phyloP scores from a whole-genome alignment of 192 early-diverging fungal genomes.

The Podila epigama region DNA sequence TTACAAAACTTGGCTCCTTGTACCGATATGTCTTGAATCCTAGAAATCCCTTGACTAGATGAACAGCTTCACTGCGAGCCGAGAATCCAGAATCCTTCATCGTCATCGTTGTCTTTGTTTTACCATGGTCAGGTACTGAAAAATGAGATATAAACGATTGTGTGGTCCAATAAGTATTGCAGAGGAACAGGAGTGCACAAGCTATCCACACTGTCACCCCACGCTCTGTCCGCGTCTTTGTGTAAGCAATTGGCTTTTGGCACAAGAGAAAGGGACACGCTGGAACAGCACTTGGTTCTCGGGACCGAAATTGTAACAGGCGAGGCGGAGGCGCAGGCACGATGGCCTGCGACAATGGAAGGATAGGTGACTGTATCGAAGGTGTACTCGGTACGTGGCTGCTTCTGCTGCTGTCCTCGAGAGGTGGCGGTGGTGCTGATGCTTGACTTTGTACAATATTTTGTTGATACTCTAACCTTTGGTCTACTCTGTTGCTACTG shows the following conservation, averaged over 20 bases:
- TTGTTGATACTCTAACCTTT: too few relatives aligned
- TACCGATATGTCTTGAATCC: conserved; percentile 42
- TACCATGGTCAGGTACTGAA: not conserved
- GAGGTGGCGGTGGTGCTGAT: not conserved
- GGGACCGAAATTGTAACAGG: conserved; percentile 30
- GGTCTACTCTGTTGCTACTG: too few relatives aligned
- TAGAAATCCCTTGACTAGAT: conserved; percentile 34
- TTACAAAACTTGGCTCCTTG: conserved; percentile 9
- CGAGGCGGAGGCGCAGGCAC: conserved; percentile 39
- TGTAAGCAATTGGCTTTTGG: conserved; percentile 29
- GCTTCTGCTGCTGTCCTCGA: not conserved
- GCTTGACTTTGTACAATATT: not conserved
- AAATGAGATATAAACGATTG: conserved; percentile 28
- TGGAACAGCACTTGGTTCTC: conserved; percentile 31
- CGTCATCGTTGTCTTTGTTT: not conserved
- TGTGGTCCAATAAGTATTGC: conserved; percentile 46
- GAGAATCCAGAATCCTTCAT: conserved; percentile 7
- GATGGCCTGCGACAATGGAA: conserved; percentile 14
- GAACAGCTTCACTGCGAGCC: conserved; percentile 14
- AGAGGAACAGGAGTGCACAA: conserved; percentile 39
- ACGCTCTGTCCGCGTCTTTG: conserved; percentile 37
- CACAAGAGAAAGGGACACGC: conserved; percentile 33
- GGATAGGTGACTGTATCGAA: not conserved
- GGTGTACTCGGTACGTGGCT: too few relatives aligned
- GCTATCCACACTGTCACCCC: conserved; percentile 43